Conservation (phyloP, 169 alveolate species). For the Plasmodium yoelii region DNA sequence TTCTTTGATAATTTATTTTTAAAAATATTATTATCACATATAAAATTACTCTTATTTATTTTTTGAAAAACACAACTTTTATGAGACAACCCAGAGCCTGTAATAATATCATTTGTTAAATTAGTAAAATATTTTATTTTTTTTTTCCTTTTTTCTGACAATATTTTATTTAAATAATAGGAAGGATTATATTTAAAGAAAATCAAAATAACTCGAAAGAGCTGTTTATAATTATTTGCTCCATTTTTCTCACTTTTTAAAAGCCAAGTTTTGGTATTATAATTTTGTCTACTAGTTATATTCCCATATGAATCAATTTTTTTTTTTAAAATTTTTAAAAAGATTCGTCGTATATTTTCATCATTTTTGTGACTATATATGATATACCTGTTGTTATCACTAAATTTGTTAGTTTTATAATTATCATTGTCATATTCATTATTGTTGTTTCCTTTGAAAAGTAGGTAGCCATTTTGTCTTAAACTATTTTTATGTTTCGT, state of each 20-base stretch:
- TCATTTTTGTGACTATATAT: not conserved
- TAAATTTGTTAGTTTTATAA: not conserved
- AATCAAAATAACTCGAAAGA: not conserved
- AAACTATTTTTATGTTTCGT: not conserved
- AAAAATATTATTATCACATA: too few relatives aligned
- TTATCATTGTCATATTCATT: not conserved
- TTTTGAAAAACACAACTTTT: too few relatives aligned
- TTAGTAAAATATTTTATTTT: not conserved
- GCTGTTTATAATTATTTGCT: not conserved
- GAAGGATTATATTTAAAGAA: slow-evolving; percentile 1
- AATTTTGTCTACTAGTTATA: too few relatives aligned
- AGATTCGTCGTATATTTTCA: not conserved
- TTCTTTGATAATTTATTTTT: too few relatives aligned
- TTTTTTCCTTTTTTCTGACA: not conserved
- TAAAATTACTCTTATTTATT: too few relatives aligned
- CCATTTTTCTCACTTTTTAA: too few relatives aligned
- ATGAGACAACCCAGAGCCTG: too few relatives aligned
- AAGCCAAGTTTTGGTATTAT: too few relatives aligned
- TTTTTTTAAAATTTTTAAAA: not conserved
- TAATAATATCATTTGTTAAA: too few relatives aligned
- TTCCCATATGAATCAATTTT: too few relatives aligned
- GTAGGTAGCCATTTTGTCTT: not conserved
- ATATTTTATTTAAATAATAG: not conserved
- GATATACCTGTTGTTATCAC: not conserved
- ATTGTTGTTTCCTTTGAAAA: not conserved